A percentile compares a stretch with the other conserved stretches of the same genome.
Conservation (phyloP, 169 alveolate genomes). For the Eimeria praecox region DNA sequence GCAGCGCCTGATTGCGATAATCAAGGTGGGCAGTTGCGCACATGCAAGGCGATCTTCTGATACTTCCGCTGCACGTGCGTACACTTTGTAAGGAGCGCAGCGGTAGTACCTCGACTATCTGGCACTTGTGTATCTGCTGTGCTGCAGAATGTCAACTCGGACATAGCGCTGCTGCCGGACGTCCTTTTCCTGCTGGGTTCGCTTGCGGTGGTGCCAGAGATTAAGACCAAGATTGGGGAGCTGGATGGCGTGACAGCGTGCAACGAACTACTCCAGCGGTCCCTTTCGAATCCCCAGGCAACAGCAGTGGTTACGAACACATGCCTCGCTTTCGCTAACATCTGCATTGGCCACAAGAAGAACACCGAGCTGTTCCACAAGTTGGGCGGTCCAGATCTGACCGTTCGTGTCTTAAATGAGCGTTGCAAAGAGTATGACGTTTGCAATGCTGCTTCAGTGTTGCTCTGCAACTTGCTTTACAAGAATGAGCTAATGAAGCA, state of each 20-base stretch:
- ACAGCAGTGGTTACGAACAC: constrained; percentile 89
- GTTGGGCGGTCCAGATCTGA: constrained; percentile 93
- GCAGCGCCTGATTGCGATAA: constrained; percentile 78
- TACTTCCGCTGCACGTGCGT: neutral
- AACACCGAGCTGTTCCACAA: constrained; percentile 89
- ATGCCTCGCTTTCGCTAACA: constrained; percentile 94
- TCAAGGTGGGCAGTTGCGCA: neutral
- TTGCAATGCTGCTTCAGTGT: constrained; percentile 92
- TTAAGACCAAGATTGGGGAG: constrained; percentile 81
- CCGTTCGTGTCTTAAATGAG: constrained; percentile 88
- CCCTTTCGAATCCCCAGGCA: constrained; percentile 70
- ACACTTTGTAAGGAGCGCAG: neutral
- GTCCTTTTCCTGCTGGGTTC: constrained; percentile 80
- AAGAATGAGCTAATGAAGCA: constrained; percentile 92
- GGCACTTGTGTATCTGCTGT: neutral
- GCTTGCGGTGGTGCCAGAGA: constrained; percentile 81
- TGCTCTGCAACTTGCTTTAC: constrained; percentile 92
- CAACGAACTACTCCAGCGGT: constrained; percentile 63
- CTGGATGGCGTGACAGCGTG: constrained; percentile 78
- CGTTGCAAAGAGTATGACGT: constrained; percentile 91
- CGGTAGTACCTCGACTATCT: neutral
- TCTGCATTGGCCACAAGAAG: constrained; percentile 91
- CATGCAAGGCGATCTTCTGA: neutral
- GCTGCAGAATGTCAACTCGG: constrained; percentile 77
- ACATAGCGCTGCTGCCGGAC: constrained; percentile 81